Evolutionary conservation across 1,139 yeast species (phyloP).

Genomic region (Pichia sp.): DNA sequence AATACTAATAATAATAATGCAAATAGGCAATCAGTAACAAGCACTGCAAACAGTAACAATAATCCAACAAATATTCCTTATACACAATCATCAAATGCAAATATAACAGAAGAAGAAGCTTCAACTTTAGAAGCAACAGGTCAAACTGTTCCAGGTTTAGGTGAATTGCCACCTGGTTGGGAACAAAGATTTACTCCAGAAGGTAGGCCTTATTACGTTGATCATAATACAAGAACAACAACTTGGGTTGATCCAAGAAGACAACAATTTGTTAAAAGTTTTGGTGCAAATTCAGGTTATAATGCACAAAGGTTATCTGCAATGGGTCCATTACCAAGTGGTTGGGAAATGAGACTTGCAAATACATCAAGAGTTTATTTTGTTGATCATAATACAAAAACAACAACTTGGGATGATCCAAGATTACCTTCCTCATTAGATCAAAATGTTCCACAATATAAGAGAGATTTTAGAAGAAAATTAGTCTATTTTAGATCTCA

Average conservation of each 20-base stretch:
- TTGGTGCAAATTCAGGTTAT: slow-evolving; percentile 78
- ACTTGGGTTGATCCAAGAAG: slow-evolving; percentile 99
- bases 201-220: slow-evolving; percentile 96
- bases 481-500: slow-evolving; percentile 96
- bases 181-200: slow-evolving; percentile 97
- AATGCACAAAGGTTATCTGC: slow-evolving; percentile 99
- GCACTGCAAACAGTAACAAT: slow-evolving; percentile 4
- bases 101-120: slow-evolving; percentile 38
- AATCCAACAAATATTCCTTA: slow-evolving; percentile 38
- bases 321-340: slow-evolving; percentile 94
- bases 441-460: slow-evolving; percentile 97
- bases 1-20: slow-evolving; percentile 36
- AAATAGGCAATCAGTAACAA: slow-evolving; percentile 16
- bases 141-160: slow-evolving; percentile 90
- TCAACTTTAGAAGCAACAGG: slow-evolving; percentile 82
- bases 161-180: slow-evolving; percentile 98
- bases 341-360: slow-evolving; percentile 99
- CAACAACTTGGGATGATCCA: slow-evolving; percentile 99
- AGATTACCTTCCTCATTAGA: slow-evolving; percentile 94
- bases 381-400: slow-evolving; percentile 97
- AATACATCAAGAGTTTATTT: slow-evolving; percentile 97
- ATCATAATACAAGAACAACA: slow-evolving; percentile 96
- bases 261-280: slow-evolving; percentile 95
- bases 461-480: slow-evolving; percentile 97
- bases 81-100: background rate